Conservation (phyloP, 2,329 filamentous ascomycete species). For the Plectosphaerella plurivora region DNA sequence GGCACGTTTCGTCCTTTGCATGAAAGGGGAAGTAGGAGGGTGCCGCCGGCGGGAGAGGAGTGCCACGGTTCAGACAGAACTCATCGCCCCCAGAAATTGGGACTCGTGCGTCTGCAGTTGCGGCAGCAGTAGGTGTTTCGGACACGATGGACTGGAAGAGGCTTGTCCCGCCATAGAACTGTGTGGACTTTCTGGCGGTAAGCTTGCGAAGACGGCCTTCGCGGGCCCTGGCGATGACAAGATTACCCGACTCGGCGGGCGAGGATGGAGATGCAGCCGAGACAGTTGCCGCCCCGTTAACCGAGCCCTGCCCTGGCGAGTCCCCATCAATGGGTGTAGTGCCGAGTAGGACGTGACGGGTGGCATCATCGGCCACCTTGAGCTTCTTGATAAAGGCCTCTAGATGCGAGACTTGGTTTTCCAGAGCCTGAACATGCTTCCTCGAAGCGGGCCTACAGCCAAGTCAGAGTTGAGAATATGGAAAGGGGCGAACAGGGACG, state of each 20-base stretch:
- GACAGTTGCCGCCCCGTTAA: conserved; percentile 6
- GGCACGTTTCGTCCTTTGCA: conserved; percentile 39
- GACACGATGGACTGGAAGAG: conserved; percentile 31
- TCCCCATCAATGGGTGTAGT: background rate
- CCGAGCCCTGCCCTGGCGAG: conserved; percentile 22
- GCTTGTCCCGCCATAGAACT: conserved; percentile 45
- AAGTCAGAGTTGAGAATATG: background rate
- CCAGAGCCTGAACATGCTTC: conserved; percentile 41
- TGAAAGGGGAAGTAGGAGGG: conserved; percentile 24
- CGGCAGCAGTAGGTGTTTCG: conserved; percentile 16
- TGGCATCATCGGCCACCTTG: conserved; percentile 29
- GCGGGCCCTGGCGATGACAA: conserved; percentile 7
- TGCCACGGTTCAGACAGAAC: background rate
- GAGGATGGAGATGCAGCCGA: background rate
- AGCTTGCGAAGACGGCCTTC: conserved; percentile 32
- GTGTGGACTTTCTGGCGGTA: conserved; percentile 31
- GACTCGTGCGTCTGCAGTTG: conserved; percentile 5
- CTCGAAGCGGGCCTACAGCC: conserved; percentile 34
- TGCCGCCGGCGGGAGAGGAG: background rate
- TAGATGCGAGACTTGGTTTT: conserved; percentile 40
- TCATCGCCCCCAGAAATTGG: background rate
- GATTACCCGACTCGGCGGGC: conserved; percentile 3
- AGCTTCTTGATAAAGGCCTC: conserved; percentile 40
- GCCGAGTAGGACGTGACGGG: conserved; percentile 36
- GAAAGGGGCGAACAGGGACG: background rate